Conservation (phyloP, 2,329 filamentous ascomycete genomes). For the Cladophialophora immunda region DNA sequence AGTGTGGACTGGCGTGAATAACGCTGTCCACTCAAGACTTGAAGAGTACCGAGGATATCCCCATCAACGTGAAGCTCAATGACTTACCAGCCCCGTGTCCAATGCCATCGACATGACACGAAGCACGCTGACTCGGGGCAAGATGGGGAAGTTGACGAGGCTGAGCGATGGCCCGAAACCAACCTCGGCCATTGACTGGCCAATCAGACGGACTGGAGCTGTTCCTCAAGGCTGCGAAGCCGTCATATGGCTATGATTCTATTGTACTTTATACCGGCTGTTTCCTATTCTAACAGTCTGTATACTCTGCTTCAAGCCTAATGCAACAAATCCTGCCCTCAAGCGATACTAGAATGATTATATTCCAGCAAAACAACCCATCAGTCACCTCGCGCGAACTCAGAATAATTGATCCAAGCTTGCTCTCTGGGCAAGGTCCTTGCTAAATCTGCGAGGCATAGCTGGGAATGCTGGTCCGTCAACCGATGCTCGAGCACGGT, state of each 20-base stretch:
- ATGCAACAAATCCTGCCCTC: background rate
- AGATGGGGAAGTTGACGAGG: slow-evolving; percentile 15
- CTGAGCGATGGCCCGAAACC: slow-evolving; percentile 16
- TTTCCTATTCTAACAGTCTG: background rate
- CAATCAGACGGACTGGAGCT: background rate
- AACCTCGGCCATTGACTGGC: slow-evolving; percentile 5
- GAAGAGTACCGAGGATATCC: background rate
- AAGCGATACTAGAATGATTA: background rate
- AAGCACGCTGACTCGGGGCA: slow-evolving; percentile 4
- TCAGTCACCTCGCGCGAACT: background rate
- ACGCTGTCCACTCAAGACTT: background rate
- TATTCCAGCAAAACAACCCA: background rate
- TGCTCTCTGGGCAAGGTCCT: slow-evolving; percentile 16
- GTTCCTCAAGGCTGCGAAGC: background rate
- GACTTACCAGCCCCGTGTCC: background rate
- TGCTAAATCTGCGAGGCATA: slow-evolving; percentile 21
- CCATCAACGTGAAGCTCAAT: background rate
- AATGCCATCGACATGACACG: slow-evolving; percentile 9
- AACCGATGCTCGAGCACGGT: slow-evolving; percentile 16
- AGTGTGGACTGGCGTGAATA: background rate
- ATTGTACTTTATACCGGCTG: background rate
- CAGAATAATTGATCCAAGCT: slow-evolving; percentile 33
- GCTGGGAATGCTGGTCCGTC: slow-evolving; percentile 17
- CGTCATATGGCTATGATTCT: background rate
- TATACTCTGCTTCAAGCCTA: background rate